Evolutionary conservation across 768 basidiomycete species (phyloP).

Genomic region (Paxillus ammoniavirescens): DNA sequence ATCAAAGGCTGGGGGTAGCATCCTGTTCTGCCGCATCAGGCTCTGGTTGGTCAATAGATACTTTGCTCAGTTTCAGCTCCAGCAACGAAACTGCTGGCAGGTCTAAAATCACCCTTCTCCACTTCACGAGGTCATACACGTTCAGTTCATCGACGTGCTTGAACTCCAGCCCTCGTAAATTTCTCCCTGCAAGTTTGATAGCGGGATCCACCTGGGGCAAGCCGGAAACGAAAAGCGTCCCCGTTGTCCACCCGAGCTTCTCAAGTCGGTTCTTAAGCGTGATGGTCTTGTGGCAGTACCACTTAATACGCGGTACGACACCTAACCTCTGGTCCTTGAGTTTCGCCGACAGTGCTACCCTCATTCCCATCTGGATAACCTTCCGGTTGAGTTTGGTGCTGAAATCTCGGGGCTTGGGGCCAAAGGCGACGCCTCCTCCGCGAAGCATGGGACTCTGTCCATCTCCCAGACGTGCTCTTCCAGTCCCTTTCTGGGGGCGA

Average conservation of each 20-base stretch:
- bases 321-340: conserved; percentile 72
- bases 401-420: conserved; percentile 90
- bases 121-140: conserved; percentile 83
- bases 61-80: conserved; percentile 59
- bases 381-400: conserved; percentile 91
- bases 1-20: not conserved
- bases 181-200: conserved; percentile 61
- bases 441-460: conserved; percentile 81
- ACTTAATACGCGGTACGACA: conserved; percentile 69
- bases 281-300: conserved; percentile 74
- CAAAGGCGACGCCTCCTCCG: conserved; percentile 92
- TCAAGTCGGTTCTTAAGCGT: conserved; percentile 62
- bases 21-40: conserved; percentile 7
- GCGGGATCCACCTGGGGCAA: conserved; percentile 49
- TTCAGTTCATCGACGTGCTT: conserved; percentile 63
- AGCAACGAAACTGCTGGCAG: conserved; percentile 77
- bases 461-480: conserved; percentile 87
- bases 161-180: conserved; percentile 68
- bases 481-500: conserved; percentile 88
- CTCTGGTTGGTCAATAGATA: conserved; percentile 1
- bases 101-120: conserved; percentile 81
- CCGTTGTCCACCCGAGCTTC: conserved; percentile 61
- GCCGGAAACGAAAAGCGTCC: conserved; percentile 75
- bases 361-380: conserved; percentile 90
- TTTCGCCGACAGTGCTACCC: conserved; percentile 83